Base-by-base conservation (phyloP, 225 moss, liverwort and hornwort genomes). In the Marchantia paleacea region DNA sequence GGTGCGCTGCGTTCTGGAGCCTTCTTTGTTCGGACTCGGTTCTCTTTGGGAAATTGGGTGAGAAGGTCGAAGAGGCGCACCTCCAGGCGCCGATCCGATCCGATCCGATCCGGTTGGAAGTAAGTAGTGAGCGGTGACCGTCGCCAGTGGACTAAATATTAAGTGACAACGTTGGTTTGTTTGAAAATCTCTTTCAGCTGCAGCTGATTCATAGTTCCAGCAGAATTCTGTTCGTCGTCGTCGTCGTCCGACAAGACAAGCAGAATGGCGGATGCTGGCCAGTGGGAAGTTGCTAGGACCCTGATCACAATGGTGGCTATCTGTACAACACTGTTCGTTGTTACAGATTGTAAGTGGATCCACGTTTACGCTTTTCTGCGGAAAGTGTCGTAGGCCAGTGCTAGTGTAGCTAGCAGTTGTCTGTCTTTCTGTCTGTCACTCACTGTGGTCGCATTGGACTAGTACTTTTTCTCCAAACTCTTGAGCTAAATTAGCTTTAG, bases 271-370 rank as follows among this genome's bases (percentile, higher is more conserved):
- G 69, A 70, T 11, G 69, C 18, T 49, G 39, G 16, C 69, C 69
- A 70, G 48, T 70, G 69, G 69, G 69, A 70, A 47, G 69, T 70
- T 70, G 48, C 69, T 29, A 18, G 69, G 26, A 70, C 69, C 26
- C 19, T 70, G 47, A 70, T 70, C 69, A 70, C 47, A 15, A 70
- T 70, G 69, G 69, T 70, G 47, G 69, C 69, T 48, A 10, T 70
- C 69, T 70, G 69, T 47, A 70, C 69, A 26, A 70, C 69, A 12
- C 48, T 70, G 69, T 70, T 70, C 48, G 48, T 70, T 22, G 48
- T 70, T 7, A 70, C 69, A 48, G 69, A 70, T 26, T 70, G 69
- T 70, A 26, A 70, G 69, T 70, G 19, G 2, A 47, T 19, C 57
- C 19, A 57, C 57, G 19, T 70, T 48, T 39, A 47, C 24, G 28